These are phyloP conservation scores for Lagenidium sp. DNA, from an alignment of 352 stramenopile species.

Conservation along the genomic window DNA sequence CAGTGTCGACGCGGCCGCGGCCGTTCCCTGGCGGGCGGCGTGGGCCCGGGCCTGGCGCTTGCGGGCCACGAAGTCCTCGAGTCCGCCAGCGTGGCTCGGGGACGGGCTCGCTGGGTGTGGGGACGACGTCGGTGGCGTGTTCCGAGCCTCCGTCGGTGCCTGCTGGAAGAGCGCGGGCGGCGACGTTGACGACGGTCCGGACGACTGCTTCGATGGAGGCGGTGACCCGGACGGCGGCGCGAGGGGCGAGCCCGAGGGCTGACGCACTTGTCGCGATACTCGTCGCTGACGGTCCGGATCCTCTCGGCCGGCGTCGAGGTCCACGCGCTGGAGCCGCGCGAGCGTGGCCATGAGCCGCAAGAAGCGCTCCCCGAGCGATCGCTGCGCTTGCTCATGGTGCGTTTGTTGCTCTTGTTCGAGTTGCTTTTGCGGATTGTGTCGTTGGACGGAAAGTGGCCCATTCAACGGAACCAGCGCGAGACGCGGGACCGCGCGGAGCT, in stretches of 20 bases:
- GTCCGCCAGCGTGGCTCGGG: not conserved
- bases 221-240: too few relatives aligned
- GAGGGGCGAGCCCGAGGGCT: too few relatives aligned
- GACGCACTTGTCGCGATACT: too few relatives aligned
- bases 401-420: slow-evolving; percentile 5
- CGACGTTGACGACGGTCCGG: too few relatives aligned
- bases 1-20: not conserved
- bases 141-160: not conserved
- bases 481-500: slow-evolving; percentile 25
- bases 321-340: slow-evolving; percentile 22
- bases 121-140: not conserved
- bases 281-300: too few relatives aligned
- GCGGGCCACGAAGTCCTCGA: slow-evolving; percentile 1
- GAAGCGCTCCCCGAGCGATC: slow-evolving; percentile 48
- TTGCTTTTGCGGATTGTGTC: slow-evolving; percentile 5
- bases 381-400: slow-evolving; percentile 9
- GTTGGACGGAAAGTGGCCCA: slow-evolving; percentile 17
- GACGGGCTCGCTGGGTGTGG: not conserved
- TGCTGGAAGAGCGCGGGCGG: too few relatives aligned
- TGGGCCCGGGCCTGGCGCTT: not conserved
- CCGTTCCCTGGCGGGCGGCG: not conserved
- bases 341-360: slow-evolving; percentile 47
- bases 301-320: too few relatives aligned
- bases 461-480: slow-evolving; percentile 42
- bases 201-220: too few relatives aligned